These are phyloP conservation scores for Magnolia changhungtana DNA, from an alignment of 164 flowering plant species.

Conservation along the genomic window DNA sequence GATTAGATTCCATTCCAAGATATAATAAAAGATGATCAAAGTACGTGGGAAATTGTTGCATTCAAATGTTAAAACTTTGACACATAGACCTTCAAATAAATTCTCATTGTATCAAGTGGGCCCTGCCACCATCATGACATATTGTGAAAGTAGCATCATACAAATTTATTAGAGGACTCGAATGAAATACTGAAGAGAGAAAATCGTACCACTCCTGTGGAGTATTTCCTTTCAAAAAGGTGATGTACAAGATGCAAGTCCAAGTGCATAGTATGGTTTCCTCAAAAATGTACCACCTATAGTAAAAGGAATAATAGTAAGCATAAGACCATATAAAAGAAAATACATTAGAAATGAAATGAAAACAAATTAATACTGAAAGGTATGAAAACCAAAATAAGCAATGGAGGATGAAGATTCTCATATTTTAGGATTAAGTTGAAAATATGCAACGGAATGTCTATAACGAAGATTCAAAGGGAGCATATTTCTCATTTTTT, in stretches of 20 bases:
- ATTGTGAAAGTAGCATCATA: too few relatives aligned
- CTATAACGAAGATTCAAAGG: too few relatives aligned
- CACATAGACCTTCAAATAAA: not conserved
- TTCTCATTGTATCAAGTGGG: not conserved
- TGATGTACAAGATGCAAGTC: slow-evolving; percentile 75
- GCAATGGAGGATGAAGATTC: not conserved
- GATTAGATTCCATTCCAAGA: slow-evolving; percentile 10
- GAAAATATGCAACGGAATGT: not conserved
- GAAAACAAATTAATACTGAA: not conserved
- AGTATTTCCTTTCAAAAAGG: slow-evolving; percentile 54
- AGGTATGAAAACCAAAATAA: not conserved
- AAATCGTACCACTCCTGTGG: slow-evolving; percentile 60
- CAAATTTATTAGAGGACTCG: too few relatives aligned
- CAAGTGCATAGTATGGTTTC: slow-evolving; percentile 84
- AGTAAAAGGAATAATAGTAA: slow-evolving; percentile 6
- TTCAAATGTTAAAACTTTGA: not conserved
- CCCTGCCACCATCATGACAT: not conserved
- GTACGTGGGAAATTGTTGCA: not conserved
- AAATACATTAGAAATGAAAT: not conserved
- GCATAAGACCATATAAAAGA: not conserved
- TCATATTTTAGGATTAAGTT: not conserved
- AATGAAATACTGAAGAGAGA: not conserved
- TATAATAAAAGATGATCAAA: not conserved
- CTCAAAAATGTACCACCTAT: slow-evolving; percentile 90
- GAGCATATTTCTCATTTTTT: too few relatives aligned